Percentiles rank a stretch among this genome's conserved stretches.
Evolutionary conservation across 2,329 filamentous ascomycete genomes (phyloP).

Genomic region (Fusarium sp.): DNA sequence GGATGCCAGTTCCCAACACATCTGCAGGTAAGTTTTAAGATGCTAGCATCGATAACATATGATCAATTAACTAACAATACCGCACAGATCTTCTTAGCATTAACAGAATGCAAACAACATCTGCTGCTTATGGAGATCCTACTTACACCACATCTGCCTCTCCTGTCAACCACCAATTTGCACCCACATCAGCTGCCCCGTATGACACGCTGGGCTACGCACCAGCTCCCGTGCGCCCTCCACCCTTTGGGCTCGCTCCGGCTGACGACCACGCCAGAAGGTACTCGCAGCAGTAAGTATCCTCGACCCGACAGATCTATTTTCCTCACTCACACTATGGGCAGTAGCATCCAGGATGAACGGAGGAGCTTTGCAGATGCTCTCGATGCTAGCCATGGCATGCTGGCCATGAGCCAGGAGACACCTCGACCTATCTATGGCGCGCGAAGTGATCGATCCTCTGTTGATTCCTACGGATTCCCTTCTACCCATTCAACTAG

Average conservation of each 20-base stretch:
- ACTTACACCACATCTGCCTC: constrained; percentile 75
- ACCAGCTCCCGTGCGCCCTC: constrained; percentile 68
- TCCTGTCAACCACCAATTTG: constrained; percentile 72
- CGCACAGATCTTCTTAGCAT: constrained; percentile 77
- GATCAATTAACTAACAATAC: constrained; percentile 67
- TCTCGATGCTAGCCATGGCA: constrained; percentile 91
- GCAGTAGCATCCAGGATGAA: constrained; percentile 54
- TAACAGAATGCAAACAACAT: constrained; percentile 70
- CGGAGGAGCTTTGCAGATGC: constrained; percentile 84
- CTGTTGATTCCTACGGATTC: constrained; percentile 90
- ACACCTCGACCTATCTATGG: constrained; percentile 92
- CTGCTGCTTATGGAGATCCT: constrained; percentile 76
- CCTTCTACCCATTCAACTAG: constrained; percentile 84
- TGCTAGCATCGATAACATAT: background rate
- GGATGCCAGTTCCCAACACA: constrained; percentile 77
- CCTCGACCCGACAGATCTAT: background rate
- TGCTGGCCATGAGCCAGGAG: constrained; percentile 96
- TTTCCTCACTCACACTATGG: constrained; percentile 25
- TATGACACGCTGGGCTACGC: constrained; percentile 84
- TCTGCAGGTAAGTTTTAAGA: constrained; percentile 68
- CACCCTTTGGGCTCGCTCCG: constrained; percentile 65
- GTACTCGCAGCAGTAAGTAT: constrained; percentile 86
- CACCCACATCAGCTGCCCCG: constrained; percentile 70
- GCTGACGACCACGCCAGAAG: constrained; percentile 69
- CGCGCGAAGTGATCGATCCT: constrained; percentile 72